Base-by-base conservation (phyloP, 306 rosid species). In the Astragalus membranaceus region DNA sequence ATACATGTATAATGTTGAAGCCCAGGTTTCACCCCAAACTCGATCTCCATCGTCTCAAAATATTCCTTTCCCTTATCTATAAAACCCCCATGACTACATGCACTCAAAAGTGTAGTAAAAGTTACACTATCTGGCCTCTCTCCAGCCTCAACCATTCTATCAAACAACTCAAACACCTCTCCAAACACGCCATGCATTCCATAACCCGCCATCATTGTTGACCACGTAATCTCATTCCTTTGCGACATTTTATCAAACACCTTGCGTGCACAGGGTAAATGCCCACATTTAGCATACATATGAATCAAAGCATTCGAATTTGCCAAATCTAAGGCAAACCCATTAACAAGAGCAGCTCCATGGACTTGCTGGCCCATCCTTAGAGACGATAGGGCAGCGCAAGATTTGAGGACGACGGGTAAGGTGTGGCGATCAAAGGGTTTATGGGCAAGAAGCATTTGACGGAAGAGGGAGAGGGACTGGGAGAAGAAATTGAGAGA, bases 1-100 rank as follows among this genome's bases (percentile, higher is more conserved):
- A 90, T 86, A 58, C 88, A 90, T 0, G 92, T 88, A 76, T 83
- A 88, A 78, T 90, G 92, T 35, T 74, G 78, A 73, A 83, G 7
- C 12, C 76, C 67, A 3, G 92, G 92, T 54, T 64, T 84, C 68
- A 77, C 56, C 15, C 84, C 85, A 42, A 84, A 88, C 72, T 66
- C 66, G 52, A 5, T 48, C 39, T 73, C 65, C 92, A 90, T 90
- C 88, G 76, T 77, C 80, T 82, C 68, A 76, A 90, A 86, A 69
- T 75, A 79, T 49, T 75, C 83, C 35, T 15, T 81, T 49, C 88
- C 97, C 67, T 73, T 79, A 7, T 86, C 90, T 12, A 72, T 32
- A 59, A 90, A 77, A 11, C 95, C 90, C 0, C 90, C 90, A 65
- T 90, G 97, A 69, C 97, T 88, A 62, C 95, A 90, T 0, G 87